Evolutionary conservation across 306 rosid species (phyloP), one percentile per base, ranked within the genome.

Genomic region (Aeschynomene evenia): DNA sequence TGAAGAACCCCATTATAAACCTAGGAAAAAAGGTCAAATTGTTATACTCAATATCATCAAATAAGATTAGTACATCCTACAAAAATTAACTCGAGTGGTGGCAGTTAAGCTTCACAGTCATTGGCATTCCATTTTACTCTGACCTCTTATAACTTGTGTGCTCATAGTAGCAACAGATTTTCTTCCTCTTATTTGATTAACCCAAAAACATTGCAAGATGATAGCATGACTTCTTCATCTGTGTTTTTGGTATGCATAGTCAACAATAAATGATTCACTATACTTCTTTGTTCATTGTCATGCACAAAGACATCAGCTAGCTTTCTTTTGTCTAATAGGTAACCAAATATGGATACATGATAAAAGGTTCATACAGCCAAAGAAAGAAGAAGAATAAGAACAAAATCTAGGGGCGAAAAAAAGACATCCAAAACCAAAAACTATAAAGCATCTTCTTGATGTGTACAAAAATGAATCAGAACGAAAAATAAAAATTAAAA

Each of bases 1-100:
- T 70, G 77, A 89, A 77, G 77, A 87, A 92, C 14, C 98, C 98
- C 52, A 42, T 19, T 72, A 92, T 54, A 71, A 92, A 92, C 92
- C 98, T 91, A 74, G 76, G 23, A 81, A 62, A 39, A 16, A 18
- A 68, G 6, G 66, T 34, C 21, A 36, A 71, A 34, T 24, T 33
- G 9, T 2, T 15, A 7, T n/a, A 13, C 20, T 71, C 40, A 70
- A 60, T 54, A 22, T 56, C 7, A 50, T 18, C 9, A 45, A 8
- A 39, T 8, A 52, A 49, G 28, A 26, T 7, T 3, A 21, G 2
- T 23, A 66, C 6, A 31, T 1, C 50, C 50, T 1, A 2, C 1
- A 9, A 43, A 43, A 43, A 43, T 43, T 43, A 14, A 5, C 7
- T 55, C 49, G 31, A 21, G 58, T 2, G 8, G 7, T 11, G 31